A percentile compares a stretch with the other conserved stretches of the same genome.
phyloP scores from a whole-genome alignment of 2,329 filamentous ascomycete species.

The Zymoseptoria pseudotritici region DNA sequence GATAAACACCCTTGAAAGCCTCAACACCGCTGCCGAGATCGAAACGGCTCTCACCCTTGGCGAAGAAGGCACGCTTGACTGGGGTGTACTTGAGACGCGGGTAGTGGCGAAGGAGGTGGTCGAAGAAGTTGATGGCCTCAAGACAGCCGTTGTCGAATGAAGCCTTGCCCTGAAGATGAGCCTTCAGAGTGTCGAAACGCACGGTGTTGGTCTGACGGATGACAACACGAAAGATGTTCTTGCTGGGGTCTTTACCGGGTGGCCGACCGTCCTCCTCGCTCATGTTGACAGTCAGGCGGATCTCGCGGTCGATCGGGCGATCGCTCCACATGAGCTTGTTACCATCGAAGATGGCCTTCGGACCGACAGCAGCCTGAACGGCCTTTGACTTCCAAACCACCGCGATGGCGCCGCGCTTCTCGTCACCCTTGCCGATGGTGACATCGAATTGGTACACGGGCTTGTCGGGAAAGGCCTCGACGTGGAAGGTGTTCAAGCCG shows the following conservation, averaged over 20 bases:
- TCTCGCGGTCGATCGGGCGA: slow-evolving; percentile 25
- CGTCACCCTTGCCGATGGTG: slow-evolving; percentile 53
- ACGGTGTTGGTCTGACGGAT: slow-evolving; percentile 62
- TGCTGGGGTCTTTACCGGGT: slow-evolving; percentile 9
- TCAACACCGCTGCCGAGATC: slow-evolving; percentile 61
- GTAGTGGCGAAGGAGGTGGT: slow-evolving; percentile 78
- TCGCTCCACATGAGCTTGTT: slow-evolving; percentile 76
- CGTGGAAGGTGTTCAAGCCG: slow-evolving; percentile 66
- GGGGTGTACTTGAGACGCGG: slow-evolving; percentile 60
- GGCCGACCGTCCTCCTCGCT: slow-evolving; percentile 54
- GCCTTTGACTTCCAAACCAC: slow-evolving; percentile 66
- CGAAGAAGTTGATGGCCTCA: slow-evolving; percentile 81
- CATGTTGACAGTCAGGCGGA: slow-evolving; percentile 57
- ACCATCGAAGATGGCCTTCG: slow-evolving; percentile 70
- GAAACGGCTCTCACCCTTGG: slow-evolving; percentile 41
- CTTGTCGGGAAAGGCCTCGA: slow-evolving; percentile 51
- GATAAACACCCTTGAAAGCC: slow-evolving; percentile 83
- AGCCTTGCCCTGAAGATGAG: slow-evolving; percentile 56
- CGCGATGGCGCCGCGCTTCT: slow-evolving; percentile 61
- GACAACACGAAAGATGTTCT: slow-evolving; percentile 52
- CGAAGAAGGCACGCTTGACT: slow-evolving; percentile 81
- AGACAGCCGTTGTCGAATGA: slow-evolving; percentile 61
- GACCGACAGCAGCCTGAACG: slow-evolving; percentile 50
- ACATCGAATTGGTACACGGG: slow-evolving; percentile 78
- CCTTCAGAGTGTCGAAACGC: slow-evolving; percentile 56